These are phyloP conservation scores for Eimeria acervulina DNA, from an alignment of 169 alveolate species.

Conservation along the genomic window DNA sequence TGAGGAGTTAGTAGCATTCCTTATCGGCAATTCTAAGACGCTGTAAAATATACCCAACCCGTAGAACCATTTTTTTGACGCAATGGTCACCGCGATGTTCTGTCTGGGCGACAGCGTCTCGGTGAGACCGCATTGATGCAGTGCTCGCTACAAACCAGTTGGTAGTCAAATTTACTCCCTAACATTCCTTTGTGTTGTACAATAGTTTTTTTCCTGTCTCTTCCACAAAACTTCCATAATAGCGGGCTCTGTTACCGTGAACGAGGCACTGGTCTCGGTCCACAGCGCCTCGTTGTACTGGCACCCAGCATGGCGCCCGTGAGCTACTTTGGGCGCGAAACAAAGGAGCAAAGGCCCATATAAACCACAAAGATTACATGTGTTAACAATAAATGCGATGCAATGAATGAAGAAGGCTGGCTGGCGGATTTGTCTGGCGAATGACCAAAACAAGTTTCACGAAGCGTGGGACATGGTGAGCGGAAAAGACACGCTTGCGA, in stretches of 20 bases:
- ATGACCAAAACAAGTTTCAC: too few relatives aligned
- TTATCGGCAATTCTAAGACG: neutral
- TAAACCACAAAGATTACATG: neutral
- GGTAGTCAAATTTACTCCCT: neutral
- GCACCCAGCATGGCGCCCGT: neutral
- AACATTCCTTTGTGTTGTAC: neutral
- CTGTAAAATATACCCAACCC: too few relatives aligned
- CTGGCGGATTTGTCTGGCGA: neutral
- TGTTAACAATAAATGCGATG: neutral
- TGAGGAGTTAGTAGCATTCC: neutral
- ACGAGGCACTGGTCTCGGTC: neutral
- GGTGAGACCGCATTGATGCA: neutral
- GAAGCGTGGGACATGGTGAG: neutral
- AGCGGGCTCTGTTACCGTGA: neutral
- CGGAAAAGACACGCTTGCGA: neutral
- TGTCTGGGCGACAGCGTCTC: slow-evolving; percentile 4
- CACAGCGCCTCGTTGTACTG: neutral
- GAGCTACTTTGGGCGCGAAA: neutral
- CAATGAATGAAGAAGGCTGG: neutral
- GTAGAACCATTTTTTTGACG: neutral
- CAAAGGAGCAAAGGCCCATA: neutral
- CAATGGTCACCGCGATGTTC: neutral
- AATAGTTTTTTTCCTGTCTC: neutral
- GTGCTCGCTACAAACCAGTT: neutral
- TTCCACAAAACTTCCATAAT: neutral